Evolutionary conservation across 2,329 filamentous ascomycete genomes (phyloP).

Genomic region (Calonectria crousiana): DNA sequence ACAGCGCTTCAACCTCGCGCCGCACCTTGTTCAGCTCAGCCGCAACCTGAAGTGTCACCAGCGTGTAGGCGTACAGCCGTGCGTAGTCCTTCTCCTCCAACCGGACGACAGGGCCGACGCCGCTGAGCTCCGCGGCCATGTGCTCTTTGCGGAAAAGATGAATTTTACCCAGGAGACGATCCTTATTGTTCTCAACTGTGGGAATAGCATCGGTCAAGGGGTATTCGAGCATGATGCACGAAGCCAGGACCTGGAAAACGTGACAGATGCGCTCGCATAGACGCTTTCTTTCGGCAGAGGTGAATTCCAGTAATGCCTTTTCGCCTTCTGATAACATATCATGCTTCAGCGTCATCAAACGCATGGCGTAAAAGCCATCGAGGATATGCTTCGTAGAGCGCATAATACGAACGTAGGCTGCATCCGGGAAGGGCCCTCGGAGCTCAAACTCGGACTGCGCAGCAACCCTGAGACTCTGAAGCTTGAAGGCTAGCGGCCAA

Average conservation of each 20-base stretch:
- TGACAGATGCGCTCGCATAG: slow-evolving; percentile 93
- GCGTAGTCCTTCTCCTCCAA: slow-evolving; percentile 87
- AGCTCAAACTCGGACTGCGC: slow-evolving; percentile 91
- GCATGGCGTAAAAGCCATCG: slow-evolving; percentile 97
- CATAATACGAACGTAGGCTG: slow-evolving; percentile 79
- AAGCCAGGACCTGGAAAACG: slow-evolving; percentile 87
- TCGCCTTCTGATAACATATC: slow-evolving; percentile 82
- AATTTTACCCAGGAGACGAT: slow-evolving; percentile 86
- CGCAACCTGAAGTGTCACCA: slow-evolving; percentile 76
- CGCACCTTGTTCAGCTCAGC: slow-evolving; percentile 73
- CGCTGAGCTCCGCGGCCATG: slow-evolving; percentile 49
- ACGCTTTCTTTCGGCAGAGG: slow-evolving; percentile 80
- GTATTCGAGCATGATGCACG: slow-evolving; percentile 94
- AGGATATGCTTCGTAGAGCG: slow-evolving; percentile 85
- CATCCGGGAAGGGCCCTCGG: slow-evolving; percentile 85
- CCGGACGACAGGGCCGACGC: slow-evolving; percentile 44
- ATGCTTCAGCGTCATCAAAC: slow-evolving; percentile 88
- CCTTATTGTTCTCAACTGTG: slow-evolving; percentile 82
- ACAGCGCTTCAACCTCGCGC: slow-evolving; percentile 71
- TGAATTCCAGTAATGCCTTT: slow-evolving; percentile 82
- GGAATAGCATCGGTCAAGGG: slow-evolving; percentile 91
- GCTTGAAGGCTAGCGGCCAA: slow-evolving; percentile 65
- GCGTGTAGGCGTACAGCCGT: slow-evolving; percentile 89
- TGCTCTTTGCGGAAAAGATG: slow-evolving; percentile 86
- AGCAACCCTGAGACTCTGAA: slow-evolving; percentile 79